Conservation (phyloP, 2,329 filamentous ascomycete genomes). For the Curvularia eragrostidis region DNA sequence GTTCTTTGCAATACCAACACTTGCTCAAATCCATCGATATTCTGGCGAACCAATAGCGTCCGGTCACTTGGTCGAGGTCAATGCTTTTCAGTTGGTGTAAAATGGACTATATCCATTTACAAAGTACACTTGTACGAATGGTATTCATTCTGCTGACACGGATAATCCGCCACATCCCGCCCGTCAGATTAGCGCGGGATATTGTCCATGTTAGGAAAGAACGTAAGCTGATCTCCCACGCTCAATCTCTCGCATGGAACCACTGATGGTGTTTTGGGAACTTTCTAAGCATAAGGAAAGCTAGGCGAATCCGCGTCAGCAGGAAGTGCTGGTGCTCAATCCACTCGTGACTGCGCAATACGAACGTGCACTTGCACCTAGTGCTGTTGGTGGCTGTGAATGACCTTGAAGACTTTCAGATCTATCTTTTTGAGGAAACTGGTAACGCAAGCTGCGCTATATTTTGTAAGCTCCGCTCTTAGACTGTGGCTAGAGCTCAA, state of each 20-base stretch:
- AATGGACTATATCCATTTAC: not conserved
- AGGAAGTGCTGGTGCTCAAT: not conserved
- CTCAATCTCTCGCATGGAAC: not conserved
- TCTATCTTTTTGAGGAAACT: not conserved
- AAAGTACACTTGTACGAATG: not conserved
- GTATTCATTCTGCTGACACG: not conserved
- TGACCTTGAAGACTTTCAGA: not conserved
- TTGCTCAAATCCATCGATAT: not conserved
- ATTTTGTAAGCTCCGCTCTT: not conserved
- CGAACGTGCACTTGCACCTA: not conserved
- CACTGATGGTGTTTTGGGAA: not conserved
- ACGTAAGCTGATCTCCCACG: not conserved
- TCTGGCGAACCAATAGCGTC: not conserved
- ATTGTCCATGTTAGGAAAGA: not conserved
- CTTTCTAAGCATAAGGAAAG: not conserved
- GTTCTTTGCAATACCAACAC: not conserved
- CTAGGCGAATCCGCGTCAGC: not conserved
- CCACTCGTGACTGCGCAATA: not conserved
- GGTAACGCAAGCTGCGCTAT: not conserved
- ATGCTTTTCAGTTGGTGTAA: not conserved
- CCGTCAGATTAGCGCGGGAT: not conserved
- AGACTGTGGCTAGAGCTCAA: not conserved
- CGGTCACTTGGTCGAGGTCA: not conserved
- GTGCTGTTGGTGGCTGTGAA: not conserved
- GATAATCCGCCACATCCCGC: not conserved